Conservation (phyloP, 2,329 filamentous ascomycete species). For the Whalleya microplaca region DNA sequence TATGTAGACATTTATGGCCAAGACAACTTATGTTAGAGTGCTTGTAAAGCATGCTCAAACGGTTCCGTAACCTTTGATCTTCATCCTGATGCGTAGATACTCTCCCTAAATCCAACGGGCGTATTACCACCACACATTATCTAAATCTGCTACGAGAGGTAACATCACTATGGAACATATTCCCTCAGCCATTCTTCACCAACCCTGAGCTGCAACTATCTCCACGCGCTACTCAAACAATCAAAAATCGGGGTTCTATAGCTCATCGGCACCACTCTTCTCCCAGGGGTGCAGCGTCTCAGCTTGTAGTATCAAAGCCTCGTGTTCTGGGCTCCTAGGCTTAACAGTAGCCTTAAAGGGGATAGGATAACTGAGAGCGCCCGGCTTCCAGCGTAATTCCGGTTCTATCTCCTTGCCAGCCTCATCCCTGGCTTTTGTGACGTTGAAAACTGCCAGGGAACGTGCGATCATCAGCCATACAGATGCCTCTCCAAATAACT, state of each 20-base stretch:
- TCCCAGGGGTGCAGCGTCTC: constrained; percentile 22
- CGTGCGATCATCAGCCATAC: constrained; percentile 44
- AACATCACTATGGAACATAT: too few species aligned
- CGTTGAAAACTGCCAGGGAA: constrained; percentile 50
- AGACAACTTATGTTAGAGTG: too few species aligned
- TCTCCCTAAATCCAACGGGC: too few species aligned
- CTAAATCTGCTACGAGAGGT: too few species aligned
- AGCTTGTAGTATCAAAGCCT: constrained; percentile 1
- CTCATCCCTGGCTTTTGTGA: constrained; percentile 41
- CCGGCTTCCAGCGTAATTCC: constrained; percentile 15
- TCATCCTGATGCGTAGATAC: too few species aligned
- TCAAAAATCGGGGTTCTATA: neutral
- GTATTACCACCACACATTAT: too few species aligned
- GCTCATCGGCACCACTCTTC: constrained; percentile 11
- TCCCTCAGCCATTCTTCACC: too few species aligned
- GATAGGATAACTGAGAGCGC: constrained; percentile 30
- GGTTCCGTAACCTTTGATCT: too few species aligned
- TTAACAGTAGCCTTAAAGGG: constrained; percentile 29
- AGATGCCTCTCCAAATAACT: constrained; percentile 36
- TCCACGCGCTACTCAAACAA: too few species aligned
- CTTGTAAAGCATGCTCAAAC: too few species aligned
- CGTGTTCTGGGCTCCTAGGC: constrained; percentile 16
- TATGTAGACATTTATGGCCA: too few species aligned
- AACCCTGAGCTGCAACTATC: too few species aligned
- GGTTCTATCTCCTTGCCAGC: constrained; percentile 39